Evolutionary conservation across 2,329 filamentous ascomycete species (phyloP).

Genomic region (Calonectria hongkongensis): DNA sequence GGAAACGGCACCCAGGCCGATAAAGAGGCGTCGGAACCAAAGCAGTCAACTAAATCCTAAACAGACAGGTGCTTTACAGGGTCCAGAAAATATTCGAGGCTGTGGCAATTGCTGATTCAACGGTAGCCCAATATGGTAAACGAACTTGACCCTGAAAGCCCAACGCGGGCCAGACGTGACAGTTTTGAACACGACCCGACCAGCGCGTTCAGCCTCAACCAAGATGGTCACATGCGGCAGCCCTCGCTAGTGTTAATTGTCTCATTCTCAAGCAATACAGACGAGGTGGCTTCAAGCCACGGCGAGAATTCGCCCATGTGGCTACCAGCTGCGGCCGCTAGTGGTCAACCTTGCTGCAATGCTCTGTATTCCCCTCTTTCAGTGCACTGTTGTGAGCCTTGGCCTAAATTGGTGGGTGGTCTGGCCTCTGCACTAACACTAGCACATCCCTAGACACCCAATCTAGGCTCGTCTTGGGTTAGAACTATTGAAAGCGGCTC

Average conservation of each 20-base stretch:
- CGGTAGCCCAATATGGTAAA: not conserved
- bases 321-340: not conserved
- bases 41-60: not conserved
- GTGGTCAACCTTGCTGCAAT: not conserved
- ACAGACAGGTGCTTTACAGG: not conserved
- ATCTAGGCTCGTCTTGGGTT: not conserved
- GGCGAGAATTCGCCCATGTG: not conserved
- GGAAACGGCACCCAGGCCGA: not conserved
- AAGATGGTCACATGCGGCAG: not conserved
- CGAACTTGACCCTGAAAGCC: not conserved
- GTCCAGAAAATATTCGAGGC: not conserved
- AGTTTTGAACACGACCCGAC: not conserved
- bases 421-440: not conserved
- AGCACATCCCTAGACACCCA: not conserved
- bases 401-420: not conserved
- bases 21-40: not conserved
- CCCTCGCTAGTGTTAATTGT: not conserved
- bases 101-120: not conserved
- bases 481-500: not conserved
- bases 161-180: not conserved
- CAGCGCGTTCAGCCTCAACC: not conserved
- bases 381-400: not conserved
- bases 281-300: conserved; percentile 2
- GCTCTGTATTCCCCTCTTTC: no score
- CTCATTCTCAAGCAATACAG: not conserved